phyloP scores from a whole-genome alignment of 768 basidiomycete species.

The Trametes coccinea region DNA sequence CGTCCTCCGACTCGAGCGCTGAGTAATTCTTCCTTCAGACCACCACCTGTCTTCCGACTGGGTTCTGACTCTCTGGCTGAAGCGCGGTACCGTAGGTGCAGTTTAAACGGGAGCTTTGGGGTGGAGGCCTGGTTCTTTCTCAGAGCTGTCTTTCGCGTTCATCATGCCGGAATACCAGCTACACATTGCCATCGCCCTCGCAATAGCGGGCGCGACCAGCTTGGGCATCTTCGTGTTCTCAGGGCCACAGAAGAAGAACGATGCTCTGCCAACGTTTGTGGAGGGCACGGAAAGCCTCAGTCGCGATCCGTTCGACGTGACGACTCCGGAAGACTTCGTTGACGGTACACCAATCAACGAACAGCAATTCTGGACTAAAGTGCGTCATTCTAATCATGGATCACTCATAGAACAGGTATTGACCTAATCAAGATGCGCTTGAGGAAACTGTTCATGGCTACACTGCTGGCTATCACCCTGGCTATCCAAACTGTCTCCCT shows the following conservation, averaged over 20 bases:
- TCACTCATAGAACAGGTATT: background rate
- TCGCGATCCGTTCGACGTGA: slow-evolving; percentile 70
- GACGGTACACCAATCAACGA: slow-evolving; percentile 70
- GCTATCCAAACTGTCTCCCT: slow-evolving; percentile 54
- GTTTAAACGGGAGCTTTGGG: background rate
- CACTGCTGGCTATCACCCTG: slow-evolving; percentile 48
- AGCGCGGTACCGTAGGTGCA: background rate
- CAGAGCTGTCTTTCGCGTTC: background rate
- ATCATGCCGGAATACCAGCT: slow-evolving; percentile 64
- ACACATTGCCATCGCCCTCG: slow-evolving; percentile 50
- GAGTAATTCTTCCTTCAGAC: background rate
- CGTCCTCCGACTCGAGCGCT: background rate
- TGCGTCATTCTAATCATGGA: slow-evolving; percentile 26
- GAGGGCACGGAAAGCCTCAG: slow-evolving; percentile 27
- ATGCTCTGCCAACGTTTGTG: slow-evolving; percentile 42
- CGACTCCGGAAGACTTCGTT: slow-evolving; percentile 64
- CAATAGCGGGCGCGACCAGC: slow-evolving; percentile 46
- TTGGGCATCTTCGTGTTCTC: slow-evolving; percentile 43
- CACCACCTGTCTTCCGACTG: background rate
- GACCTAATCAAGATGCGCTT: slow-evolving; percentile 49
- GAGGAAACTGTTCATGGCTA: slow-evolving; percentile 53
- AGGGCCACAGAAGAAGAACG: slow-evolving; percentile 47
- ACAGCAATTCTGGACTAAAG: slow-evolving; percentile 59
- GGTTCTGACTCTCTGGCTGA: background rate
- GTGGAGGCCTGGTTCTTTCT: background rate